Percentiles rank a stretch among this genome's conserved stretches.
These are phyloP conservation scores for Fusarium sp. DNA, from an alignment of 2,329 filamentous ascomycete species.

Conservation along the genomic window DNA sequence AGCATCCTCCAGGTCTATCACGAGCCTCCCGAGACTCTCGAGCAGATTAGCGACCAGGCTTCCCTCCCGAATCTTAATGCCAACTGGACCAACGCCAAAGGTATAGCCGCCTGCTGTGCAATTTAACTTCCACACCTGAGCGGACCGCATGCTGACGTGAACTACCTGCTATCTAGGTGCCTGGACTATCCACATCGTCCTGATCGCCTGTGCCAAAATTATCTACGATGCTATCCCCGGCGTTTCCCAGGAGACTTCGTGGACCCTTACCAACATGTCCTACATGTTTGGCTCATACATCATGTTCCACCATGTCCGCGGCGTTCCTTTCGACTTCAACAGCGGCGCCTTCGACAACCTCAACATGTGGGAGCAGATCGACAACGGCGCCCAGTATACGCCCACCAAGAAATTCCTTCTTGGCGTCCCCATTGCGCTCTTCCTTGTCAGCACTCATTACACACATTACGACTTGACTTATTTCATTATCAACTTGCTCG, in stretches of 20 bases:
- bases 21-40: conserved; percentile 94
- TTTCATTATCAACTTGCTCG: conserved; percentile 97
- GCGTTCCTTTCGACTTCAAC: conserved; percentile 99
- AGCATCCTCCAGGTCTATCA: conserved; percentile 94
- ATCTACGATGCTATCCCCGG: conserved; percentile 97
- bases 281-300: conserved; percentile 99
- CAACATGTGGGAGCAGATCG: conserved; percentile 99
- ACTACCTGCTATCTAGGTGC: conserved; percentile 74
- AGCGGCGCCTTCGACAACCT: conserved; percentile 98
- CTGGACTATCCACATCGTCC: conserved; percentile 96
- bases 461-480: conserved; percentile 98
- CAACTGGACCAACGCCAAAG: conserved; percentile 99
- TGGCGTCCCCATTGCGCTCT: conserved; percentile 93
- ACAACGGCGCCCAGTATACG: conserved; percentile 98
- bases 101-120: conserved; percentile 64
- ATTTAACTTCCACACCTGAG: conserved; percentile 6
- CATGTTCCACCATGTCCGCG: conserved; percentile 99
- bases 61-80: conserved; percentile 96
- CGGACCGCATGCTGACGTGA: conserved; percentile 37
- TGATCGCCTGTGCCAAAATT: conserved; percentile 94
- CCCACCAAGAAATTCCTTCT: conserved; percentile 98
- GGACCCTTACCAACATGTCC: conserved; percentile 98
- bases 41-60: conserved; percentile 97
- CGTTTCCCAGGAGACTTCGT: conserved; percentile 97
- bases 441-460: conserved; percentile 97